These are phyloP conservation scores for Phialemoniopsis sp. DNA, from an alignment of 2,329 filamentous ascomycete species.

Conservation along the genomic window DNA sequence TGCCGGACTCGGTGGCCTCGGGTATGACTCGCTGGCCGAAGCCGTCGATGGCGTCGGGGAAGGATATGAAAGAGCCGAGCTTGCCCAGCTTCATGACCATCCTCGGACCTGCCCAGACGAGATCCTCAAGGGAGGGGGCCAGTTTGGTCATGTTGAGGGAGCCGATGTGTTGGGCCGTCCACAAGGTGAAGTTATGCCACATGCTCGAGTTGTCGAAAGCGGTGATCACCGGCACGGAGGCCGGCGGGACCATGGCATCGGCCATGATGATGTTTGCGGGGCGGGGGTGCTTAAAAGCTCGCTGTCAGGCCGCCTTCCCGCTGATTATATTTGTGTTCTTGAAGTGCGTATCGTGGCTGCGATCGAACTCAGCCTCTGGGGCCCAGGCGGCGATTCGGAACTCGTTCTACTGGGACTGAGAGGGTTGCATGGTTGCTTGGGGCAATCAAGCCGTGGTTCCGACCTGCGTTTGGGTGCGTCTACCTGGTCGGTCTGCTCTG, in stretches of 20 bases:
- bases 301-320: too few relatives aligned
- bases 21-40: conserved; percentile 57
- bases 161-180: conserved; percentile 40
- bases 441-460: too few relatives aligned
- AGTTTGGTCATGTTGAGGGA: conserved; percentile 49
- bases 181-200: conserved; percentile 52
- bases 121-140: conserved; percentile 62
- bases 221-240: conserved; percentile 13
- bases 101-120: conserved; percentile 65
- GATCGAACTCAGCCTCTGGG: too few relatives aligned
- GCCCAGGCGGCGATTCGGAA: too few relatives aligned
- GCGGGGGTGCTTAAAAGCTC: too few relatives aligned
- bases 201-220: conserved; percentile 34
- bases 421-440: too few relatives aligned
- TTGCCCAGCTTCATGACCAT: conserved; percentile 66
- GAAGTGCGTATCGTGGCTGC: too few relatives aligned
- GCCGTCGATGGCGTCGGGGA: conserved; percentile 57
- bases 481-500: too few relatives aligned
- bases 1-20: conserved; percentile 45
- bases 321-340: too few relatives aligned
- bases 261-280: conserved; percentile 9
- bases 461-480: too few relatives aligned
- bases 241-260: conserved; percentile 15
- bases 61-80: conserved; percentile 58
- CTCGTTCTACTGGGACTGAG: too few relatives aligned